Percentiles rank a stretch among this genome's conserved stretches.
These are phyloP conservation scores for Myriosclerotinia duriaeana DNA, from an alignment of 2,329 filamentous ascomycete genomes.

Conservation along the genomic window DNA sequence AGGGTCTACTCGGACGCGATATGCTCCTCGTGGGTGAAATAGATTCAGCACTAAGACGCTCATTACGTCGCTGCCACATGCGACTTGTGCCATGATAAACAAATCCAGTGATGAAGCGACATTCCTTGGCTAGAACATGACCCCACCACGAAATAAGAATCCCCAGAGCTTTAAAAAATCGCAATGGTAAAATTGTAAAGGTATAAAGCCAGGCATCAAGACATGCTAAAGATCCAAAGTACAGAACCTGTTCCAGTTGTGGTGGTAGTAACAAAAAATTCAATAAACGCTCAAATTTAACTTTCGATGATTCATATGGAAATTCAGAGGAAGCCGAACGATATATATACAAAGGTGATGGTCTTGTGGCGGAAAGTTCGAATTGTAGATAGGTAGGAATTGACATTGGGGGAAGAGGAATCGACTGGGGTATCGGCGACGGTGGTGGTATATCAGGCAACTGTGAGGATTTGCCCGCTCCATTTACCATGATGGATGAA, in stretches of 20 bases:
- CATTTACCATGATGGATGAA: not conserved
- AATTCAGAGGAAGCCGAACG: slow-evolving; percentile 56
- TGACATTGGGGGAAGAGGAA: slow-evolving; percentile 66
- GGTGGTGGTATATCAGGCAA: slow-evolving; percentile 28
- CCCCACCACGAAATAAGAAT: slow-evolving; percentile 79
- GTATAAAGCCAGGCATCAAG: slow-evolving; percentile 96
- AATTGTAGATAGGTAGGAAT: slow-evolving; percentile 64
- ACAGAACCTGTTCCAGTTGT: slow-evolving; percentile 78
- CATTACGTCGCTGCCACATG: slow-evolving; percentile 63
- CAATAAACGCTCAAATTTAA: slow-evolving; percentile 87
- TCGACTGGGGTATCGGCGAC: slow-evolving; percentile 50
- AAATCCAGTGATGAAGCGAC: slow-evolving; percentile 68
- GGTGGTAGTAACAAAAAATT: slow-evolving; percentile 84
- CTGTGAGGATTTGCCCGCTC: slow-evolving; percentile 25
- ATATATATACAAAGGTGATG: slow-evolving; percentile 65
- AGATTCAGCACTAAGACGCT: slow-evolving; percentile 45
- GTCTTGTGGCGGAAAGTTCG: slow-evolving; percentile 60
- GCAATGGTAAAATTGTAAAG: slow-evolving; percentile 88
- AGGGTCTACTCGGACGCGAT: slow-evolving; percentile 34
- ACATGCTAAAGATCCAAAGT: slow-evolving; percentile 87
- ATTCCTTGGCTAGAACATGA: slow-evolving; percentile 69
- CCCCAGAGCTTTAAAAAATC: slow-evolving; percentile 77
- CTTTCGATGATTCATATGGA: slow-evolving; percentile 87
- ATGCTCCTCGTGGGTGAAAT: slow-evolving; percentile 35
- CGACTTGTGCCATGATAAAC: slow-evolving; percentile 78